Conservation (phyloP, 2,329 filamentous ascomycete genomes). For the Orbilia javanica region DNA sequence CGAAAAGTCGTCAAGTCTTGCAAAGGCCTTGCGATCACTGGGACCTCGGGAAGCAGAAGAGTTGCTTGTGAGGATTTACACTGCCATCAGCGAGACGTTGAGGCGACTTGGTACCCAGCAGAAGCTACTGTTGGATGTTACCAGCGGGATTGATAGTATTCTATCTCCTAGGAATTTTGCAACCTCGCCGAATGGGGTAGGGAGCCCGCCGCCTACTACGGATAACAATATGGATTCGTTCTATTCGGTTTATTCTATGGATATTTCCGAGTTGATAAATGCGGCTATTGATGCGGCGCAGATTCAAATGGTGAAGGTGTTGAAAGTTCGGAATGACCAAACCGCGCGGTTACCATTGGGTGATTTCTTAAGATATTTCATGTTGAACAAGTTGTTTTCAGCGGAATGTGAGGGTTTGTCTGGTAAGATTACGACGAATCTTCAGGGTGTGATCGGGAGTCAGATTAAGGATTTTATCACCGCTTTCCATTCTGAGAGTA, state of each 20-base stretch:
- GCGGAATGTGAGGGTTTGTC: constrained; percentile 89
- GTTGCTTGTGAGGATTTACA: constrained; percentile 84
- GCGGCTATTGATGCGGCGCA: constrained; percentile 85
- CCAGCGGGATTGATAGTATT: constrained; percentile 70
- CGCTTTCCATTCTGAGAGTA: constrained; percentile 77
- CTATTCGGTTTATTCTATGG: constrained; percentile 67
- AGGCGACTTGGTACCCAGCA: constrained; percentile 88
- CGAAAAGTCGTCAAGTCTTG: constrained; percentile 75
- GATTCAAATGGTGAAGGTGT: constrained; percentile 75
- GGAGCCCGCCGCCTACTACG: constrained; percentile 60
- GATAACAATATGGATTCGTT: constrained; percentile 44
- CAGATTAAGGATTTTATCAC: constrained; percentile 86
- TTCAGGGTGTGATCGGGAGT: constrained; percentile 83
- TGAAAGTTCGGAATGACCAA: constrained; percentile 81
- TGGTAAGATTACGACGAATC: constrained; percentile 78
- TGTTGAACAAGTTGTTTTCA: constrained; percentile 82
- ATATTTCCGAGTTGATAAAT: constrained; percentile 81
- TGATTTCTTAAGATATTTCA: constrained; percentile 84
- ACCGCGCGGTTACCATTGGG: constrained; percentile 75
- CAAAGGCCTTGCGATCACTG: constrained; percentile 85
- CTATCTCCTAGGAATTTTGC: constrained; percentile 65
- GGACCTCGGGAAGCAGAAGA: constrained; percentile 87
- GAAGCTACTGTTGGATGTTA: constrained; percentile 94
- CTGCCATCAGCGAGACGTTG: constrained; percentile 86
- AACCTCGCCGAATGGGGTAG: constrained; percentile 68